Base-by-base conservation (phyloP, 495 filamentous ascomycete genomes). In the Hypoxylon fragiforme region DNA sequence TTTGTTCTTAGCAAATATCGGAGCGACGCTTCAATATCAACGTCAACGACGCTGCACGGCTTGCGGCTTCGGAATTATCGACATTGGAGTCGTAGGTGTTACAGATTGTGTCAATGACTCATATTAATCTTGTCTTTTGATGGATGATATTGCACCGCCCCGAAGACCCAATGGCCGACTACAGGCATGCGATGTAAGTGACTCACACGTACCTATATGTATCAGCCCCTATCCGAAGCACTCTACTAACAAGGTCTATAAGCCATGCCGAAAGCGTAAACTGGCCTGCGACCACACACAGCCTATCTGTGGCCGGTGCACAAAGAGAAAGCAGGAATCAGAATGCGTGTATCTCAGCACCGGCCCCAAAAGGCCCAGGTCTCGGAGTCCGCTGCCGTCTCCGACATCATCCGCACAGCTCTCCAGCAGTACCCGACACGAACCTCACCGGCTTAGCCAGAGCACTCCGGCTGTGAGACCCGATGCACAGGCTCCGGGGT, bases 401-500 rank as follows among this genome's bases (percentile, higher is more conserved):
- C 53, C 58, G 15, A 24, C 37, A 2, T 38, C 39, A 14, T 44
- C 35, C 11, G 37, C 28, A 1, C 15, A 31, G 6, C 36, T 37
- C 35, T 18, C 43, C 3, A 14, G 22, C n/a, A 2, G 28, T n/a
- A n/a, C n/a, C n/a, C 38, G 38, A 3, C 37, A 31, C 3, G 30
- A 30, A 26, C 21, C 30, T 7, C 24, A 50, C n/a, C 38, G 16
- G 20, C 20, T 22, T 11, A 18, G 9, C n/a, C 49, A 52, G 14
- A 50, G 35, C 7, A 13, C 32, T 26, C 34, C 30, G 26, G 39
- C 16, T 50, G 42, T 45, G 19, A 57, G 30, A 16, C 26, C 52
- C 63, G 7, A 65, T 62, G 9, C 76, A 69, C 53, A 70, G 67
- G 34, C 61, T 60, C 69, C 77, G 67, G 54, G 73, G 22, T 68